Base-by-base conservation (phyloP, 2,329 filamentous ascomycete genomes). In the Pyricularia sp. region DNA sequence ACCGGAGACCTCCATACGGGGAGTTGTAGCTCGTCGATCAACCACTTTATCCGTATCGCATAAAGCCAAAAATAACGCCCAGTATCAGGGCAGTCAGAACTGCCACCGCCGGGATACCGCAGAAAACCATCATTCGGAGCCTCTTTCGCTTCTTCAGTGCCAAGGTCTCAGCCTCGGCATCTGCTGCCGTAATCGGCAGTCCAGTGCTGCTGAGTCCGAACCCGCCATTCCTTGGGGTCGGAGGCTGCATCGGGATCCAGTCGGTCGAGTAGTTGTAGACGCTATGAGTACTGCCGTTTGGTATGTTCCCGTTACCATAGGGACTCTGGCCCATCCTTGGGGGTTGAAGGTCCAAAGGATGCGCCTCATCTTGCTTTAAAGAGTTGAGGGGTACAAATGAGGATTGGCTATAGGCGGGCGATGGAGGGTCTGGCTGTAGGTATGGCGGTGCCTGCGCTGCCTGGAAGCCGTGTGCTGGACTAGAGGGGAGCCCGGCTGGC, bases 191-290 rank as follows among this genome's bases (percentile, higher is more conserved):
- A 28, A 63, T 63, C 23, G 59, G 23, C 12, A 63, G 25, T 28
- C 59, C 59, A 9, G 64, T 50, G 64, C 64, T 42, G 64, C 64
- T 50, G 36, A 42, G 20, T 4, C 64, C 36, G 36, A 42, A 42
- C 36, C 64, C 64, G 17, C 59, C 59, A 23, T 63, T 26, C 25
- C 25, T 42, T 25, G 64, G 64, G 33, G 42, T 26, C 33, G 64
- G 64, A 14, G 33, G 33, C 36, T 66, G 64, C 64, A 66, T 66
- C 23, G 64, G 64, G 33, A 66, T 66, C 64, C 64, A 66, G 23
- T 66, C 64, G 12, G 64, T 28, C 23, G 33, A 50, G 64, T 66
- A 50, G 64, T 33, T 66, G 36, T 55, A 66, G 23, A 42, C 23
- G 64, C 64, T 50, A 17, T 63, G 23, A 28, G 59, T 63, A 36